Evolutionary conservation across 148 eudicot species (phyloP), one percentile per base, ranked within the genome.

Genomic region (Pharnaceum exiguum): DNA sequence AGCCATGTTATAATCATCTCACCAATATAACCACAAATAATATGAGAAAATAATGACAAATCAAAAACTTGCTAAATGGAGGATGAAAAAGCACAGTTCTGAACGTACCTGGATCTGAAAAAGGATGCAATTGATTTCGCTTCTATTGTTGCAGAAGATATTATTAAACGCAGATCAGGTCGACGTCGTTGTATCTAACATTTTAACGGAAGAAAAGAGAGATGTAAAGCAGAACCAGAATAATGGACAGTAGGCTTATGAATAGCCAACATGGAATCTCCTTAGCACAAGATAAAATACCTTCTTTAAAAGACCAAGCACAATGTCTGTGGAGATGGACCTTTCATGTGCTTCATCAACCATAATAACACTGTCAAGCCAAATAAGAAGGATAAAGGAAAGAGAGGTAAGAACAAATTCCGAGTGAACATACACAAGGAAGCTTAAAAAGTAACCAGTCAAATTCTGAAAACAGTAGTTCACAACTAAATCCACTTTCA

Each of bases 331-430:
- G 40, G 99, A 76, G 60, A 94, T 80, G 39, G 99, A 89, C 72
- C 99, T 75, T 77, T 94, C 99, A 72, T 94, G 99, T 69, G 99
- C 99, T 82, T 94, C 99, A 69, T 94, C 99, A 62, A 94, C 91
- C 96, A 94, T 94, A 72, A 94, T 77, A 28, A 89, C 86, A 74
- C 99, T 94, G 69, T 57, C 51, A 38, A 31, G 51, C 44, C 40
- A 66, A 27, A 32, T 3, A 11, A 46, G 51, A 55, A 42, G 51
- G 30, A 47, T 46, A 49, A 32, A 44, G 37, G 38, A 25, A 51
- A 3, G 17, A 18, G 28, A 11, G 29, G n/a, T 37, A 16, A 43
- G 17, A 36, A n/a, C n/a, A n/a, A 33, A 29, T 27, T 22, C 23
- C 9, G 5, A 31, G 30, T 10, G 15, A 3, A 24, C 23, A 16